Evolutionary conservation across 2,329 filamentous ascomycete species (phyloP).

Genomic region (Biscogniauxia sp.): DNA sequence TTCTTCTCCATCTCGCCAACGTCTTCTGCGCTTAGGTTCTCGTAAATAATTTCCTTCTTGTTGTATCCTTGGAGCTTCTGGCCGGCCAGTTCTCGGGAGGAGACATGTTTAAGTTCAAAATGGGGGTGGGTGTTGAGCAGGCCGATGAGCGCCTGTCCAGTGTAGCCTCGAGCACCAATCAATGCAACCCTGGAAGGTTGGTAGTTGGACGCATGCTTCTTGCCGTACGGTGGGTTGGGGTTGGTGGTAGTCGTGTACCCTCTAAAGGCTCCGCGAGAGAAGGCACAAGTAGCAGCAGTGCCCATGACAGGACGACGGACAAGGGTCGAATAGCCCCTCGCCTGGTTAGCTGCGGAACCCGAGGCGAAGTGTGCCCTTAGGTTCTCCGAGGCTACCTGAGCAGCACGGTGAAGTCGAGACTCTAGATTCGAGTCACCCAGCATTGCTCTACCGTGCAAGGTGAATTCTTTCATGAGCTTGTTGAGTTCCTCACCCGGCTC

Average conservation of each 20-base stretch:
- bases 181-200: slow-evolving; percentile 12
- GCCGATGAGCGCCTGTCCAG: slow-evolving; percentile 84
- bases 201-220: slow-evolving; percentile 19
- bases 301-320: slow-evolving; percentile 40
- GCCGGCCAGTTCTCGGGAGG: slow-evolving; percentile 86
- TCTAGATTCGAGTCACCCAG: slow-evolving; percentile 87
- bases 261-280: slow-evolving; percentile 36
- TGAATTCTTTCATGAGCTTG: slow-evolving; percentile 81
- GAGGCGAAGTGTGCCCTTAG: slow-evolving; percentile 40
- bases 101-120: slow-evolving; percentile 88
- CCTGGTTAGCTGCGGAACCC: slow-evolving; percentile 49
- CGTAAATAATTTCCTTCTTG: slow-evolving; percentile 89
- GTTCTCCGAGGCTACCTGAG: slow-evolving; percentile 62
- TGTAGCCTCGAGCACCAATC: slow-evolving; percentile 62
- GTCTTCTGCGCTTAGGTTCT: slow-evolving; percentile 85
- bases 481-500: slow-evolving; percentile 79
- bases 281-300: slow-evolving; percentile 21
- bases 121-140: slow-evolving; percentile 84
- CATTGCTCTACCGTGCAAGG: slow-evolving; percentile 78
- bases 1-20: slow-evolving; percentile 79
- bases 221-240: slow-evolving; percentile 15
- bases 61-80: slow-evolving; percentile 85
- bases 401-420: slow-evolving; percentile 76
- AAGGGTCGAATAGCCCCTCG: slow-evolving; percentile 65
- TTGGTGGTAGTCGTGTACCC: slow-evolving; percentile 11